Evolutionary conservation across 169 alveolate genomes (phyloP).

Genomic region (Plasmodium gaboni): DNA sequence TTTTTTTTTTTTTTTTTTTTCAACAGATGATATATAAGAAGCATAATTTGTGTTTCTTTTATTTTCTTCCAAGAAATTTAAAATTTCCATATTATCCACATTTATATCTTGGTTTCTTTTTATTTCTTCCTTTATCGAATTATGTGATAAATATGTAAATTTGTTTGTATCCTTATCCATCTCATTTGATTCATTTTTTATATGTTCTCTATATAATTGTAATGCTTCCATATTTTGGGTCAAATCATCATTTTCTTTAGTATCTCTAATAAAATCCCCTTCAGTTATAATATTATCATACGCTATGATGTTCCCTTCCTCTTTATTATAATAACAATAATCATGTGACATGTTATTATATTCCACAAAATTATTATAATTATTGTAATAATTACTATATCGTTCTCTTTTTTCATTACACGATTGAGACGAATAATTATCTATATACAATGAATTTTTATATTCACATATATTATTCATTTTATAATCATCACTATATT

Average conservation of each 20-base stretch:
- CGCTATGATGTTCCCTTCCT: not conserved
- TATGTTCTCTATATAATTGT: no score
- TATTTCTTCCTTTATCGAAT: no score
- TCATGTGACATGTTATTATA: not conserved
- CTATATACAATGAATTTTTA: not conserved
- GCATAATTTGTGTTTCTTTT: no score
- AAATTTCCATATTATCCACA: no score
- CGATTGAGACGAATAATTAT: not conserved
- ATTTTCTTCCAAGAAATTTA: no score
- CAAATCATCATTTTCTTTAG: conserved; percentile 37
- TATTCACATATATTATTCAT: not conserved
- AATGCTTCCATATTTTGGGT: conserved; percentile 20
- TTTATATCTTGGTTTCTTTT: no score
- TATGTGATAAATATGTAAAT: no score
- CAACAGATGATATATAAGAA: no score
- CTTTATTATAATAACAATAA: not conserved
- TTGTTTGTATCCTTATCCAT: no score
- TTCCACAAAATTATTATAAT: not conserved
- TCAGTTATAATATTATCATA: conserved; percentile 20
- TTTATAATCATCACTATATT: not conserved
- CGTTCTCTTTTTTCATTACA: no score
- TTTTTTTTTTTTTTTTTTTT: no score
- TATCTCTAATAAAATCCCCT: conserved; percentile 7
- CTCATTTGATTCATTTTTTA: no score
- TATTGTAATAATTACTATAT: not conserved